A percentile compares a stretch with the other conserved stretches of the same genome.
Evolutionary conservation across 2,329 filamentous ascomycete species (phyloP).

Genomic region (Aspergillus hortae): DNA sequence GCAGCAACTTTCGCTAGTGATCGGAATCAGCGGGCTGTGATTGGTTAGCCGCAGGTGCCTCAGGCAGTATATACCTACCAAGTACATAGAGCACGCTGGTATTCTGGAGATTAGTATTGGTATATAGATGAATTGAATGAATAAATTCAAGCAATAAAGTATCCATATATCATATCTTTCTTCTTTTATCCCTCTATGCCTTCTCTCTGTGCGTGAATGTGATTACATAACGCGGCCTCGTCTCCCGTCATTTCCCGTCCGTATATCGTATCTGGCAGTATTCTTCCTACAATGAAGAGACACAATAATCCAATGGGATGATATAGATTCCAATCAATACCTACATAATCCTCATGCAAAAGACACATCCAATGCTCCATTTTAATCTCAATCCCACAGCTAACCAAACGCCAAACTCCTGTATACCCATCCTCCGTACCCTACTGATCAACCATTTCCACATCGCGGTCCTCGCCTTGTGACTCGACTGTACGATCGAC

Average conservation of each 20-base stretch:
- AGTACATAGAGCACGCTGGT: too few species aligned
- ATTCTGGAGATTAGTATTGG: background rate
- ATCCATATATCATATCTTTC: too few species aligned
- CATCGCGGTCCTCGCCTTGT: constrained; percentile 48
- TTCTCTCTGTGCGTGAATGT: background rate
- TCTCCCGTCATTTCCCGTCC: constrained; percentile 10
- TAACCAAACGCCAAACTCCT: constrained; percentile 8
- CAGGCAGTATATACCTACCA: too few species aligned
- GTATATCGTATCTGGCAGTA: background rate
- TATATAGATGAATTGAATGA: background rate
- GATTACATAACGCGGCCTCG: background rate
- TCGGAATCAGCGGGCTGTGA: constrained; percentile 41
- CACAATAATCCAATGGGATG: background rate
- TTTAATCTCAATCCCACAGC: constrained; percentile 6
- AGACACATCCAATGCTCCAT: background rate
- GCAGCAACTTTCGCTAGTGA: constrained; percentile 33
- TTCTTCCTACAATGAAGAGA: constrained; percentile 1
- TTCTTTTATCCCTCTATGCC: too few species aligned
- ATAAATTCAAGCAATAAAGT: too few species aligned
- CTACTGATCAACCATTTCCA: constrained; percentile 54
- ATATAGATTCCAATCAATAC: background rate
- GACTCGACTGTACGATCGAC: constrained; percentile 52
- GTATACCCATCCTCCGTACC: background rate
- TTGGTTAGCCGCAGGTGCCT: constrained; percentile 25
- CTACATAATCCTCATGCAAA: background rate